phyloP scores from a whole-genome alignment of 495 filamentous ascomycete species.

The Ramalina intermedia region DNA sequence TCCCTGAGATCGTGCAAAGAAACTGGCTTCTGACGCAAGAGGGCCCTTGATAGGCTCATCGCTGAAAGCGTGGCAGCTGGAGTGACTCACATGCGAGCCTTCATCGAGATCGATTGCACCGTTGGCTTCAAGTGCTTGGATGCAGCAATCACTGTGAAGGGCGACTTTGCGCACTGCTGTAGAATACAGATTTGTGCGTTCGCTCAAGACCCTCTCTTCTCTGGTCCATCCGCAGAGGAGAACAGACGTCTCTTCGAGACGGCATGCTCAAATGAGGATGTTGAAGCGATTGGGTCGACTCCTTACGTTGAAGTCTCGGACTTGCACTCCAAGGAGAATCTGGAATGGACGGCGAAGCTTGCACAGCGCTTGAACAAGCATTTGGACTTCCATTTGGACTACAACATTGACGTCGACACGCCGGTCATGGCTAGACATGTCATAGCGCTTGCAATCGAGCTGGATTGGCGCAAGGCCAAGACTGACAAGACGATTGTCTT shows the following conservation, averaged over 20 bases:
- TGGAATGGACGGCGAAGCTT: slow-evolving; percentile 43
- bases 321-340: slow-evolving; percentile 38
- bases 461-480: slow-evolving; percentile 29
- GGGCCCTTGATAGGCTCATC: slow-evolving; percentile 26
- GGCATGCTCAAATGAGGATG: slow-evolving; percentile 27
- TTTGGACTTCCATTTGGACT: slow-evolving; percentile 64
- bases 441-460: slow-evolving; percentile 19
- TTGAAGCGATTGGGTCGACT: slow-evolving; percentile 53
- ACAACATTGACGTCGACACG: slow-evolving; percentile 38
- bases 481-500: slow-evolving; percentile 40
- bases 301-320: slow-evolving; percentile 52
- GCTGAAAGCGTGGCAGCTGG: slow-evolving; percentile 51
- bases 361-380: slow-evolving; percentile 37
- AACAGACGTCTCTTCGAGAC: slow-evolving; percentile 33
- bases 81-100: slow-evolving; percentile 58
- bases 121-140: slow-evolving; percentile 44
- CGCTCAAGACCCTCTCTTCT: slow-evolving; percentile 58
- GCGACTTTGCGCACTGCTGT: slow-evolving; percentile 37
- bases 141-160: slow-evolving; percentile 42
- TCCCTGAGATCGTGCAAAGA: not conserved
- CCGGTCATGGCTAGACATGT: slow-evolving; percentile 8
- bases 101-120: slow-evolving; percentile 57
- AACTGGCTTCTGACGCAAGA: not conserved
- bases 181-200: slow-evolving; percentile 59
- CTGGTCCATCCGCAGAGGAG: slow-evolving; percentile 31